A percentile compares a stretch with the other conserved stretches of the same genome.
phyloP scores from a whole-genome alignment of 352 stramenopile species.

The Pythium phragmiticola region DNA sequence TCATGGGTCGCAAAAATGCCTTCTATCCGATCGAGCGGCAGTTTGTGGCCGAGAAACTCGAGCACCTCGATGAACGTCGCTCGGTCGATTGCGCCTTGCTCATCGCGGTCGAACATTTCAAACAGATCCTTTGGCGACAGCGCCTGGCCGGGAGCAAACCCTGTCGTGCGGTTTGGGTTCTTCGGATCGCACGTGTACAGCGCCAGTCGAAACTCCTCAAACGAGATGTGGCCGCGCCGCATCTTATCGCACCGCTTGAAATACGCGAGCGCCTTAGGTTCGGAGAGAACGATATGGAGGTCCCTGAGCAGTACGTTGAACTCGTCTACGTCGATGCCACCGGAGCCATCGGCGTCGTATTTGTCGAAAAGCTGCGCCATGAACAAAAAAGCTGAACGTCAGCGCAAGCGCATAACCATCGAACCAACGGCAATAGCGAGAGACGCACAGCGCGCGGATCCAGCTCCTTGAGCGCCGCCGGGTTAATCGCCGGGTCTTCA shows the following conservation, averaged over 20 bases:
- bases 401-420: background rate
- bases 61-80: slow-evolving; percentile 68
- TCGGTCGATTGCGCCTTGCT: slow-evolving; percentile 66
- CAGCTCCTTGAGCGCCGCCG: slow-evolving; percentile 40
- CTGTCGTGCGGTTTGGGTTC: slow-evolving; percentile 61
- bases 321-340: slow-evolving; percentile 76
- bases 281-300: slow-evolving; percentile 53
- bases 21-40: slow-evolving; percentile 65
- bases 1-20: slow-evolving; percentile 64
- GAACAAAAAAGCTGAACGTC: background rate
- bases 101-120: slow-evolving; percentile 76
- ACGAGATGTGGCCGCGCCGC: slow-evolving; percentile 63
- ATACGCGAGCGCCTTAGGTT: slow-evolving; percentile 73
- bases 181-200: slow-evolving; percentile 82
- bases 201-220: slow-evolving; percentile 77
- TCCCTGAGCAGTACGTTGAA: slow-evolving; percentile 72
- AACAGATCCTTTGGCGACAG: slow-evolving; percentile 77
- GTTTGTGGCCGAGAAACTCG: slow-evolving; percentile 62
- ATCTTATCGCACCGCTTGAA: slow-evolving; percentile 77
- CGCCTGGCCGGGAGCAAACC: slow-evolving; percentile 69
- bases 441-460: slow-evolving; percentile 45
- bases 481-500: slow-evolving; percentile 38
- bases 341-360: slow-evolving; percentile 74
- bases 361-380: slow-evolving; percentile 72
- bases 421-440: background rate